These are phyloP conservation scores for Populus tremula DNA, from an alignment of 345 rosid genomes.

Conservation along the genomic window DNA sequence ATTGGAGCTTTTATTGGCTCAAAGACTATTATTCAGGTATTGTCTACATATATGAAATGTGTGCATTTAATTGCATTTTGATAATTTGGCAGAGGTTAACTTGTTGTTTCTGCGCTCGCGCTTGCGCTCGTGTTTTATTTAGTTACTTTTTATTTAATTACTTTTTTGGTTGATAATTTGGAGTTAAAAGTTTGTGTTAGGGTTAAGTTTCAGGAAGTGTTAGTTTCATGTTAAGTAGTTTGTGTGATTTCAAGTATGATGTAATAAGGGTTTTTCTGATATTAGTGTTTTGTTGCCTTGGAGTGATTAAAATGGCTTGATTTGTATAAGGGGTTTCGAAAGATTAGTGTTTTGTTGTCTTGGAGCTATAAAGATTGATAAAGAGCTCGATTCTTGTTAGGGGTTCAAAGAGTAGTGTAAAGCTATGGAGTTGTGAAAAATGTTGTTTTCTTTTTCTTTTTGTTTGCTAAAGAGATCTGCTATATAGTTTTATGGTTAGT, in stretches of 20 bases:
- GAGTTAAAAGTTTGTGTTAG: neutral
- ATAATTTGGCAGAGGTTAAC: neutral
- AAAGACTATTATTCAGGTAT: constrained; percentile 90
- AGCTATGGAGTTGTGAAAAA: neutral
- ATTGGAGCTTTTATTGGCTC: constrained; percentile 93
- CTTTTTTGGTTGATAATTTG: neutral
- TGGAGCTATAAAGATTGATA: neutral
- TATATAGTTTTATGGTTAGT: neutral
- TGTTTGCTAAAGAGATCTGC: neutral
- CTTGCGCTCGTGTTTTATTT: neutral
- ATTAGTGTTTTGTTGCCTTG: neutral
- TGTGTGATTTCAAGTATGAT: neutral
- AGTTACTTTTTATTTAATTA: neutral
- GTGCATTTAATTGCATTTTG: neutral
- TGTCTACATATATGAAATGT: neutral
- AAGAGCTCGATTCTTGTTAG: neutral
- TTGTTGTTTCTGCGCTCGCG: neutral
- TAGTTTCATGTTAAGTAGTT: neutral
- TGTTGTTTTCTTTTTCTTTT: neutral
- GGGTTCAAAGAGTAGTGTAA: neutral
- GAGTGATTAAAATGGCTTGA: neutral
- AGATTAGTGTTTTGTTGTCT: neutral
- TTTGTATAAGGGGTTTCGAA: neutral
- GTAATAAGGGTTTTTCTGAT: neutral
- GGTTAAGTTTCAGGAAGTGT: neutral